A percentile compares a stretch with the other conserved stretches of the same genome.
These are phyloP conservation scores for Botryosphaeria agaves DNA, from an alignment of 2,329 filamentous ascomycete species.

Conservation along the genomic window DNA sequence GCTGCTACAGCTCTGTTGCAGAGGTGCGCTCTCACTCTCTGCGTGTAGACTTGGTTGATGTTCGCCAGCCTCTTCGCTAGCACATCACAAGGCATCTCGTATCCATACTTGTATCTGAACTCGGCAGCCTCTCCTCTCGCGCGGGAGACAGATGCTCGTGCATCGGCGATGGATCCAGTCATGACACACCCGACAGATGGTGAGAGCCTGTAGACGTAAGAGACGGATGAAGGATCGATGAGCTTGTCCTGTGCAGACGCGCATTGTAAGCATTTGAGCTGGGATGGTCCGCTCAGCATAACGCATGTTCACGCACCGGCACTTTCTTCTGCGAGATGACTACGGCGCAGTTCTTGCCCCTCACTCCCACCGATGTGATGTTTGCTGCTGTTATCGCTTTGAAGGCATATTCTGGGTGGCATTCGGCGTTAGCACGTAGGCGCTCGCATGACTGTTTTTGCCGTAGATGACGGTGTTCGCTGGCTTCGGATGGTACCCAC, in stretches of 20 bases:
- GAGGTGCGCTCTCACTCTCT: slow-evolving; percentile 62
- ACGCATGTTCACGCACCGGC: slow-evolving; percentile 48
- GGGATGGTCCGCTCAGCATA: neutral
- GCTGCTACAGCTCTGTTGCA: neutral
- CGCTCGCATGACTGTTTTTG: neutral
- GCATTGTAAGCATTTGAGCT: slow-evolving; percentile 5
- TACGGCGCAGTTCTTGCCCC: slow-evolving; percentile 93
- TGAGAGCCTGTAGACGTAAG: slow-evolving; percentile 93
- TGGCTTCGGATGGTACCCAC: slow-evolving; percentile 38
- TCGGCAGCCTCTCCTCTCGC: slow-evolving; percentile 92
- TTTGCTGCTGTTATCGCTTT: slow-evolving; percentile 99
- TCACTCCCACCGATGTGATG: slow-evolving; percentile 92
- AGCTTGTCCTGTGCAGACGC: slow-evolving; percentile 68
- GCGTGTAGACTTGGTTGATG: slow-evolving; percentile 98
- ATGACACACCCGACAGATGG: slow-evolving; percentile 95
- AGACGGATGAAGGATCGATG: slow-evolving; percentile 92
- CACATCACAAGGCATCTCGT: slow-evolving; percentile 98
- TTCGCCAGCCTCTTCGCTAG: slow-evolving; percentile 94
- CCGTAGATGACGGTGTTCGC: neutral
- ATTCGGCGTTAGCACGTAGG: slow-evolving; percentile 8
- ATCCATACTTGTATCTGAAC: slow-evolving; percentile 96
- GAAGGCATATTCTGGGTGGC: slow-evolving; percentile 85
- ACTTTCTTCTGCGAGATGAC: slow-evolving; percentile 99
- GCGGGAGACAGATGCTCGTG: slow-evolving; percentile 78
- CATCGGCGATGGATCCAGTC: slow-evolving; percentile 96